Conservation (phyloP, 306 rosid species). For the Quercus wislizeni region DNA sequence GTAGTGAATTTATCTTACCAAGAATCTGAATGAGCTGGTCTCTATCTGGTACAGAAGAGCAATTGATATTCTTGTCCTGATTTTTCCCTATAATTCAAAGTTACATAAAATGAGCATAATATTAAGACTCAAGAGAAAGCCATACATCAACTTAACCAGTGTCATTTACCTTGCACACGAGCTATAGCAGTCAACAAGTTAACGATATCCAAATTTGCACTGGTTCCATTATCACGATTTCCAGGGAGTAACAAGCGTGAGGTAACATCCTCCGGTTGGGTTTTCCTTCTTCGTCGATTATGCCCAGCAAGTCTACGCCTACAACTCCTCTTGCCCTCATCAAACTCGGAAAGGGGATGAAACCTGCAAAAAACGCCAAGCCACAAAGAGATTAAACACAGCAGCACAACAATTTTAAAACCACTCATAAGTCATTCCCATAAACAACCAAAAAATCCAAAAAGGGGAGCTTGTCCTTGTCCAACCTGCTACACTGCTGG, state of each 20-base stretch:
- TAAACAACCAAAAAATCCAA: no score
- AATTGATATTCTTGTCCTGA: constrained; percentile 50
- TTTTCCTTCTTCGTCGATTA: constrained; percentile 77
- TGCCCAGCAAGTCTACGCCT: constrained; percentile 93
- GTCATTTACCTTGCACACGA: constrained; percentile 58
- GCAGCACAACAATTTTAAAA: neutral
- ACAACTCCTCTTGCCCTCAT: constrained; percentile 89
- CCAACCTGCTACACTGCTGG: constrained; percentile 94
- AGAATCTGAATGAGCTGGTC: constrained; percentile 82
- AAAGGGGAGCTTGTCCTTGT: no score
- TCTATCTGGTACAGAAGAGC: constrained; percentile 53
- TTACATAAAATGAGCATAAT: constrained; percentile 12
- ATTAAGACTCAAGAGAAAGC: neutral
- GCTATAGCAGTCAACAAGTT: constrained; percentile 69
- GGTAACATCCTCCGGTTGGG: constrained; percentile 72
- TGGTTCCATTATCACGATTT: constrained; percentile 30
- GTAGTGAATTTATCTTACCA: constrained; percentile 59
- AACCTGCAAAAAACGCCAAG: constrained; percentile 37
- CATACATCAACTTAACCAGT: neutral
- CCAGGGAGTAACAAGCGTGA: constrained; percentile 40
- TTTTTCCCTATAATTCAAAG: constrained; percentile 49
- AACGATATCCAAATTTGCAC: constrained; percentile 58
- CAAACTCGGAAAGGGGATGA: constrained; percentile 78
- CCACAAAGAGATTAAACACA: neutral
- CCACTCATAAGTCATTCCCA: no score